Base-by-base conservation (phyloP, 164 flowering plant species). In the Stephania yunnanensis region DNA sequence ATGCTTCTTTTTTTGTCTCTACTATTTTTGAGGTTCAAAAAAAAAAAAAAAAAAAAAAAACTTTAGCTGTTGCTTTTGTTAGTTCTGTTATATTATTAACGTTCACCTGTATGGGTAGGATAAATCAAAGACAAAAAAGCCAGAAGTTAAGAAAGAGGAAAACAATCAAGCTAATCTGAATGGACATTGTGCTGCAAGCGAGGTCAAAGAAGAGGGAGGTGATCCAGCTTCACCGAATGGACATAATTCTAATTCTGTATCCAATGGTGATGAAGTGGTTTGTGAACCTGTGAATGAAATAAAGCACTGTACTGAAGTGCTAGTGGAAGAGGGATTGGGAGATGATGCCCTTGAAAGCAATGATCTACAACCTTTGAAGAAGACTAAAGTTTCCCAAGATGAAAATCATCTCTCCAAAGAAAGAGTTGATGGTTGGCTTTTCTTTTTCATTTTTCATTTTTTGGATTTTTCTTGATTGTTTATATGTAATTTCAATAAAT, bases 311-410 rank as follows among this genome's bases (percentile, higher is more conserved):
- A 69, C 74, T 13, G 70, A 65, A 74, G 75, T 61, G 7, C 52
- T 72, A 66, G 76, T 20, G 69, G 87, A 80, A 77, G 85, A 86
- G 69, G 81, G 75, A 69, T 25, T 50, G 76, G 52, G 73, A 3
- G 83, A 81, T 30, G 84, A 75, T 25, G 19, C 79, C 48, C 22
- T 52, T 73, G 78, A 29, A 31, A 65, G 74, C 73, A 89, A 86
- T 84, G 90, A 86, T 52, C 63, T 72, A 73, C 83, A 84, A 70
- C 97, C 94, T 45, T 46, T 66, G n/a, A 95, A 95, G 83, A 93
- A 88, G 84, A 75, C 86, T 67, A 95, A 88, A 84, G 79, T 82
- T 71, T 80, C 70, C 48, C 22, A 8, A 74, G 84, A 79, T 77
- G 92, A 79, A 68, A 68, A 77, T 1, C 46, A 64, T 72, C 75